phyloP scores from a whole-genome alignment of 2,329 filamentous ascomycete genomes.

The Colletotrichum nymphaeae region DNA sequence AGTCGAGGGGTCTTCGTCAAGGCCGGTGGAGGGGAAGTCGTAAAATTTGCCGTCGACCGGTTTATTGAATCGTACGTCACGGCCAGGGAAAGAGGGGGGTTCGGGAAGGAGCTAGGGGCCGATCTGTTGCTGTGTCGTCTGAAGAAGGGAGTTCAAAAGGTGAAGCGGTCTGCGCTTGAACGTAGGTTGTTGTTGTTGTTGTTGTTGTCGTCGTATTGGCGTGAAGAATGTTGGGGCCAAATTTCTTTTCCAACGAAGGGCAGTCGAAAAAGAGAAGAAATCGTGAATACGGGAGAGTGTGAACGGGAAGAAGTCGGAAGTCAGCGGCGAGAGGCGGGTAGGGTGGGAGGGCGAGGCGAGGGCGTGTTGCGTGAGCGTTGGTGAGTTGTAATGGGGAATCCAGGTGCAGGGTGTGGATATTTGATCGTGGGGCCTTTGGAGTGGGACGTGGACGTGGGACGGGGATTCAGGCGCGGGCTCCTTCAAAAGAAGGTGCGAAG shows the following conservation, averaged over 20 bases:
- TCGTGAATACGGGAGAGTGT: not conserved
- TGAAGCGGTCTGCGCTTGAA: conserved; percentile 23
- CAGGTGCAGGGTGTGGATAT: conserved; percentile 23
- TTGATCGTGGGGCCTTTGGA: conserved; percentile 27
- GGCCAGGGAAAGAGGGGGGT: conserved; percentile 18
- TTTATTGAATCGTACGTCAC: conserved; percentile 13
- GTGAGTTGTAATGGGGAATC: conserved; percentile 19
- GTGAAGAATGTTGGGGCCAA: not conserved
- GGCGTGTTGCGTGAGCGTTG: conserved; percentile 21
- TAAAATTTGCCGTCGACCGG: not conserved
- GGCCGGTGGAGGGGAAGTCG: not conserved
- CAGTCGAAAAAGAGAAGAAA: not conserved
- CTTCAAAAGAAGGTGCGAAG: not conserved
- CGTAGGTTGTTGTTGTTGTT: not conserved
- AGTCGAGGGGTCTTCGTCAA: not conserved
- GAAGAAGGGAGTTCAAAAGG: conserved; percentile 20
- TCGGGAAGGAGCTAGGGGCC: conserved; percentile 24
- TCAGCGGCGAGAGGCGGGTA: conserved; percentile 11
- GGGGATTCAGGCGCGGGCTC: conserved; percentile 3
- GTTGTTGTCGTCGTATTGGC: not conserved
- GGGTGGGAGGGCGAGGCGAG: conserved; percentile 14
- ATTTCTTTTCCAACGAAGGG: not conserved
- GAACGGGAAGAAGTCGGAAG: conserved; percentile 23
- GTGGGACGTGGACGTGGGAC: conserved; percentile 16
- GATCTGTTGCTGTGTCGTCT: conserved; percentile 24